Evolutionary conservation across 768 basidiomycete genomes (phyloP).

Genomic region (Royoungia palumana): DNA sequence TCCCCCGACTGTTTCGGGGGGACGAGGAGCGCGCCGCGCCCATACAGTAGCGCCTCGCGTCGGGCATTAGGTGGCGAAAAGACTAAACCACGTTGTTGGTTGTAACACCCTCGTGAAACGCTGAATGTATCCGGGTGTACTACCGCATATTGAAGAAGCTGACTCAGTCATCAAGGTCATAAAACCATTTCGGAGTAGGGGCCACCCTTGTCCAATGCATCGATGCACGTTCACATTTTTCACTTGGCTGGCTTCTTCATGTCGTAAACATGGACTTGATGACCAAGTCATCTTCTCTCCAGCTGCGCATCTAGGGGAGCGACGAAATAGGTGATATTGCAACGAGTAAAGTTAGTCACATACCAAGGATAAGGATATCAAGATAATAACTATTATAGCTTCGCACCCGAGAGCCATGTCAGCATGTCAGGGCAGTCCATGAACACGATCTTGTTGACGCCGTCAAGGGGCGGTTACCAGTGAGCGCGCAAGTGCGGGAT

Average conservation of each 20-base stretch:
- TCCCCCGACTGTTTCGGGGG: not conserved
- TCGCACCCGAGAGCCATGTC: conserved; percentile 4
- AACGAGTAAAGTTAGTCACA: conserved; percentile 9
- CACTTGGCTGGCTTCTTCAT: conserved; percentile 11
- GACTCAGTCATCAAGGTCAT: not conserved
- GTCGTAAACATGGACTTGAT: conserved; percentile 10
- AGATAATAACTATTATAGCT: too few relatives aligned
- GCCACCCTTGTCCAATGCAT: too few relatives aligned
- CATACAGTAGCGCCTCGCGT: not conserved
- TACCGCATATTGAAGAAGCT: not conserved
- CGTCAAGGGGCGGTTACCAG: too few relatives aligned
- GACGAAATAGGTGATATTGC: conserved; percentile 20
- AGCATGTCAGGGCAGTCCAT: not conserved
- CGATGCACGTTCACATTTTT: too few relatives aligned
- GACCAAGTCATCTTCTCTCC: conserved; percentile 9
- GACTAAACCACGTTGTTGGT: conserved; percentile 24
- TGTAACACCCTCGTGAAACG: not conserved
- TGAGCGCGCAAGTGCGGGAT: too few relatives aligned
- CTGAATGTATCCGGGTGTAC: too few relatives aligned
- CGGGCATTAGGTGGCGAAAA: conserved; percentile 7
- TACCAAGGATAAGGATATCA: conserved; percentile 2
- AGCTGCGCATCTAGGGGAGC: conserved; percentile 3
- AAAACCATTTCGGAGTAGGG: too few relatives aligned
- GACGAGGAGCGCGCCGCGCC: not conserved
- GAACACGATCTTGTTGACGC: not conserved